Conservation (phyloP, 768 basidiomycete genomes). For the Phylloporus arenicola region DNA sequence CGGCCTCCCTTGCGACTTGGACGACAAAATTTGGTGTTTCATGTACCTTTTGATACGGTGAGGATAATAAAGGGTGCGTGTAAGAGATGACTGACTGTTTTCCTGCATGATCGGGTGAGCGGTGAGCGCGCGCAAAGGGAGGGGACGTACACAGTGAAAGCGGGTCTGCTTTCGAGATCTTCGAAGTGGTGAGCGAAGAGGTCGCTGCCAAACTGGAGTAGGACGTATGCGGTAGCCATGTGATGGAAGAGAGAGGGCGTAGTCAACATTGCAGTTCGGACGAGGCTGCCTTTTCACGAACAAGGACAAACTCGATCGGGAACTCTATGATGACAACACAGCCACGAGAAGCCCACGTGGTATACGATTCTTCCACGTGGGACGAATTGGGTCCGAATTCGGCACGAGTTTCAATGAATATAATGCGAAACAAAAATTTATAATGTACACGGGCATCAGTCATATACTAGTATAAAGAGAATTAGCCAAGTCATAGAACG, state of each 20-base stretch:
- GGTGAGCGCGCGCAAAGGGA: neutral
- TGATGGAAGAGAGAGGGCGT: slow-evolving; percentile 11
- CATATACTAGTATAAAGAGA: slow-evolving; percentile 35
- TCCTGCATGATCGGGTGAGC: slow-evolving; percentile 13
- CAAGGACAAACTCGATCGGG: slow-evolving; percentile 40
- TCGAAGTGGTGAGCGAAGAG: slow-evolving; percentile 56
- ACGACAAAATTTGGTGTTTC: slow-evolving; percentile 57
- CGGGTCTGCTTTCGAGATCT: slow-evolving; percentile 57
- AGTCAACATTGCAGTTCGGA: slow-evolving; percentile 6
- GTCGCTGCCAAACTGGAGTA: slow-evolving; percentile 63
- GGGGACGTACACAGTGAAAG: slow-evolving; percentile 60
- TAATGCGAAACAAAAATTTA: neutral
- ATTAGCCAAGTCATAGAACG: neutral
- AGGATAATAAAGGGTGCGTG: neutral
- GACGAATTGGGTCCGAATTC: slow-evolving; percentile 1
- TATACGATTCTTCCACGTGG: slow-evolving; percentile 33
- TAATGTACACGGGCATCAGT: slow-evolving; percentile 19
- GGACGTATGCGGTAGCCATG: slow-evolving; percentile 41
- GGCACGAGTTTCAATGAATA: neutral
- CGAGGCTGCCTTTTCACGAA: slow-evolving; percentile 32
- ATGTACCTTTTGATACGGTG: slow-evolving; percentile 38
- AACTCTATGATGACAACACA: slow-evolving; percentile 24
- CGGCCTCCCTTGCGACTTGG: slow-evolving; percentile 56
- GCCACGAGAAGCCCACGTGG: slow-evolving; percentile 33
- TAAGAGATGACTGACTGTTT: slow-evolving; percentile 16